Evolutionary conservation across 2,329 filamentous ascomycete species (phyloP), one percentile per base, ranked within the genome.

Genomic region (Clonostachys rhizophaga): DNA sequence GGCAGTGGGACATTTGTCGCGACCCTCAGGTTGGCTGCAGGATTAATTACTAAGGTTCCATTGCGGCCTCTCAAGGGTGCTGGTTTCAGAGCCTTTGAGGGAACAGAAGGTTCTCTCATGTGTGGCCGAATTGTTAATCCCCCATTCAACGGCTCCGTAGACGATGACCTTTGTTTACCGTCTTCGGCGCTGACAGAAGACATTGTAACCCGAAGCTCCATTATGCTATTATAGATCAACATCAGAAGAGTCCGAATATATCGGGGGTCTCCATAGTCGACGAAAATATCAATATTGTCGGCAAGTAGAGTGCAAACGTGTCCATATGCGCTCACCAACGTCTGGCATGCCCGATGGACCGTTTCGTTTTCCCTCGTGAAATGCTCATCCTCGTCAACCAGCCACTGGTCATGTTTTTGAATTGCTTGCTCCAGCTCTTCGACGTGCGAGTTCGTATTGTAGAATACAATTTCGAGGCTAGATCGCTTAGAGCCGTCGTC

Each of bases 371-470:
- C 80, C 17, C 75, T 69, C 13, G 68, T 67, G 4, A 69, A 65
- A 37, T 70, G 67, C 40, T 72, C 71, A 10, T 79, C 77, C 20
- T 71, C 69, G 14, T 76, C 76, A 20, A 51, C 46, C 0, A 71
- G 66, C 6, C 72, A 67, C 16, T 66, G 65, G 45, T 84, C 79
- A 49, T 84, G 79, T 50, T 75, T 79, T 57, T 84, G 78, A 17
- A 86, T 81, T 55, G 84, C 81, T 50, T 79, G 75, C 55, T 86
- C 82, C 8, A 86, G 66, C 56, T 85, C 79, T 58, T 84, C 79
- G 4, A 86, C 81, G 50, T 86, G 83, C 2, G 76, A 79, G 50
- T 81, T 83, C 11, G 82, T 84, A 58, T 84, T 84, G 63, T 84
- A 86, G 50, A 86, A 82, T 30, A 86, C 80, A 48, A 83, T 77